Percentiles rank a stretch among this genome's conserved stretches.
These are phyloP conservation scores for Rhizopogon parksii DNA, from an alignment of 1,284 basidiomycete genomes.

Conservation along the genomic window DNA sequence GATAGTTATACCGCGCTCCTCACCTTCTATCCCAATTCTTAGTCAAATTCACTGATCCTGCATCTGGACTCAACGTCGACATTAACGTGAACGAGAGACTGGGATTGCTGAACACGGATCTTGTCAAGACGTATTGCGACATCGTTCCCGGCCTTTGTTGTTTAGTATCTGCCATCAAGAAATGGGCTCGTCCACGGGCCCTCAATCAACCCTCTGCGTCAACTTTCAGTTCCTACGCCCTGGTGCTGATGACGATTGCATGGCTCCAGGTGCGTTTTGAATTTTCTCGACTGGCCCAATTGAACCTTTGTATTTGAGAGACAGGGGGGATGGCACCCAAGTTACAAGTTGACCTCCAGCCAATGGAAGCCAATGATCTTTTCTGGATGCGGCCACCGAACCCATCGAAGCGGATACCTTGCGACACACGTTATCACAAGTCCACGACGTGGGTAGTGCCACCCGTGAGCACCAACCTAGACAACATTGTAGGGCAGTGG, in stretches of 20 bases:
- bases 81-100: constrained; percentile 55
- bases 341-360: constrained; percentile 36
- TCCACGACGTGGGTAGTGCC: constrained; percentile 20
- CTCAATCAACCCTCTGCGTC: constrained; percentile 38
- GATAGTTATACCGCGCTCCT: neutral
- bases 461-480: constrained; percentile 16
- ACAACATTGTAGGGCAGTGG: constrained; percentile 35
- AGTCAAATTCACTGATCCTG: constrained; percentile 49
- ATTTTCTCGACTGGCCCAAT: neutral
- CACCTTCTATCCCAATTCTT: constrained; percentile 1
- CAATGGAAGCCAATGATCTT: constrained; percentile 12
- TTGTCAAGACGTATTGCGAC: constrained; percentile 44
- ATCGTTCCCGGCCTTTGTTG: constrained; percentile 35
- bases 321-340: constrained; percentile 40
- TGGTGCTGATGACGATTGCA: constrained; percentile 52
- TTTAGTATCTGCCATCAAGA: constrained; percentile 41
- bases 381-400: constrained; percentile 33
- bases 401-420: constrained; percentile 21
- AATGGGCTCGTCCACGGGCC: constrained; percentile 45
- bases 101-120: constrained; percentile 42
- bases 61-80: constrained; percentile 40
- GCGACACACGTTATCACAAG: constrained; percentile 33
- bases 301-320: constrained; percentile 23
- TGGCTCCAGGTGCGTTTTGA: constrained; percentile 41
- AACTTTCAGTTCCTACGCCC: constrained; percentile 52